These are phyloP conservation scores for Fusarium sp. DNA, from an alignment of 2,329 filamentous ascomycete genomes.

Conservation along the genomic window DNA sequence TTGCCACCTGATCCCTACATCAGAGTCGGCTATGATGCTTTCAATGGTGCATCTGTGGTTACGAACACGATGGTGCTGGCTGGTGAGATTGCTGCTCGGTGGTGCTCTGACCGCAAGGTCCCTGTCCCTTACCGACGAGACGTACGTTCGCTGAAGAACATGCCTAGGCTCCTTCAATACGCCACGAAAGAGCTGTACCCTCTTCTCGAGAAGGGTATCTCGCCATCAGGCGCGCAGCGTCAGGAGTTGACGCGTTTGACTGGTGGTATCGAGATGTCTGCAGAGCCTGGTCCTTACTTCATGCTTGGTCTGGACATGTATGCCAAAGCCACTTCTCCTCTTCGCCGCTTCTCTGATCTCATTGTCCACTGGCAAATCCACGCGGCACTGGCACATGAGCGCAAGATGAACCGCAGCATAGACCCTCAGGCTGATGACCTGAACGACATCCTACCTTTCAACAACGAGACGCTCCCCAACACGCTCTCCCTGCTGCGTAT, in stretches of 20 bases:
- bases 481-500: slow-evolving; percentile 65
- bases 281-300: slow-evolving; percentile 67
- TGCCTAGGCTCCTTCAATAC: slow-evolving; percentile 54
- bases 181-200: slow-evolving; percentile 55
- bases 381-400: slow-evolving; percentile 65
- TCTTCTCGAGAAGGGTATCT: slow-evolving; percentile 49
- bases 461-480: slow-evolving; percentile 55
- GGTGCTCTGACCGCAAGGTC: slow-evolving; percentile 70
- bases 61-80: slow-evolving; percentile 70
- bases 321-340: slow-evolving; percentile 73
- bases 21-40: slow-evolving; percentile 51
- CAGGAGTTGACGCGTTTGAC: slow-evolving; percentile 51
- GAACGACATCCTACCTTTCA: slow-evolving; percentile 62
- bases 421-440: slow-evolving; percentile 48
- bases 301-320: slow-evolving; percentile 72
- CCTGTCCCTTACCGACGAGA: slow-evolving; percentile 71
- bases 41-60: slow-evolving; percentile 53
- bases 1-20: slow-evolving; percentile 66
- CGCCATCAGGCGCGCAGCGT: slow-evolving; percentile 52
- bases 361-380: slow-evolving; percentile 77
- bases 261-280: slow-evolving; percentile 66
- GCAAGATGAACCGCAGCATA: slow-evolving; percentile 49
- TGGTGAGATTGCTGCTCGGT: slow-evolving; percentile 71
- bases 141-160: slow-evolving; percentile 56
- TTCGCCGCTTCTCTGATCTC: slow-evolving; percentile 74